These are phyloP conservation scores for Diospyros kaki DNA, from an alignment of 148 eudicot genomes.

Conservation along the genomic window DNA sequence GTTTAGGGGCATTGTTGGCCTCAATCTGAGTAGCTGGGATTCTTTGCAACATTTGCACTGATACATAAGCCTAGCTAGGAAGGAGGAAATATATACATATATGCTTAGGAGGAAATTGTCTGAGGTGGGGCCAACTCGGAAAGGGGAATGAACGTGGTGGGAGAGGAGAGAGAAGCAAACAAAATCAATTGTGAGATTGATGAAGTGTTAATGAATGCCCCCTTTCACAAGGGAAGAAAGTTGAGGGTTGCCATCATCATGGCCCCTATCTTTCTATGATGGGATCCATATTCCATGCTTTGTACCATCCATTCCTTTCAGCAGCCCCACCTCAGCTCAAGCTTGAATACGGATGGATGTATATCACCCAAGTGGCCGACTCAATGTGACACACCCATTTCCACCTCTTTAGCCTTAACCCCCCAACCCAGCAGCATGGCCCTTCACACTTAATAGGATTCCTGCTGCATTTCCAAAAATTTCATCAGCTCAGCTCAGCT, in stretches of 20 bases:
- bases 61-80: too few species aligned
- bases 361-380: slow-evolving; percentile 12
- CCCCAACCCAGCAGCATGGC: neutral
- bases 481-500: too few species aligned
- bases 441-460: slow-evolving; percentile 6
- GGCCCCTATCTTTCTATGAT: slow-evolving; percentile 15
- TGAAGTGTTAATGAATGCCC: slow-evolving; percentile 18
- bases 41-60: neutral
- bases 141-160: neutral
- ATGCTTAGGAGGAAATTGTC: too few species aligned
- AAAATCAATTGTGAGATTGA: slow-evolving; percentile 22
- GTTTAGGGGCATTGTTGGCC: slow-evolving; percentile 5
- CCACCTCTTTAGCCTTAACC: neutral
- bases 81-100: too few species aligned
- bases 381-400: slow-evolving; percentile 6
- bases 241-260: slow-evolving; percentile 16
- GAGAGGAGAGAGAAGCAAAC: slow-evolving; percentile 9
- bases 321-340: slow-evolving; percentile 4
- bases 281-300: slow-evolving; percentile 20
- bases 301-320: slow-evolving; percentile 10
- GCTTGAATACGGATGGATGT: slow-evolving; percentile 10
- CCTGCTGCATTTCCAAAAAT: neutral
- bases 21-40: slow-evolving; percentile 9
- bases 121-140: slow-evolving; percentile 10
- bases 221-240: slow-evolving; percentile 19